Evolutionary conservation across 176 grass and related monocot species (phyloP), one percentile per base, ranked within the genome.

Genomic region (Carex kokanica): DNA sequence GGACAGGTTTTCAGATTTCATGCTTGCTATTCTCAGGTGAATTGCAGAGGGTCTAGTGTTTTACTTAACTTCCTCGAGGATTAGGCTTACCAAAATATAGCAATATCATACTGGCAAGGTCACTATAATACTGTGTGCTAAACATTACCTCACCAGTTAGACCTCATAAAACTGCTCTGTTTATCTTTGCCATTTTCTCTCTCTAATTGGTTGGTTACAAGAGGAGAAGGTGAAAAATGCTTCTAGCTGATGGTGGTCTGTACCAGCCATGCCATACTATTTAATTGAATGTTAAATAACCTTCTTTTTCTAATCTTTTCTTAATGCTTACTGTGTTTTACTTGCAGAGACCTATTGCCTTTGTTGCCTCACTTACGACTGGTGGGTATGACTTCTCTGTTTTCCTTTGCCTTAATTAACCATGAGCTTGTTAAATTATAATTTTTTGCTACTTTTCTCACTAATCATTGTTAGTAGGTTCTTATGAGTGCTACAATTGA

Each of bases 1-100:
- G 86, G 95, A 98, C 88, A 95, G 89, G 80, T 98, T 90, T 93
- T 98, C 95, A 56, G 95, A 98, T 93, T 98, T 98, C 84, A 93
- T 91, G 84, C 86, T 98, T 79, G 61, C 92, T 83, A 98, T 98
- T 90, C 74, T 98, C 85, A 98, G 95, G 95, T 98, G 93, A 81
- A 63, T 65, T 86, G 21, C 67, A 80, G 68, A 74, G 6, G 15
- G 45, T 59, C 34, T 78, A n/a, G 74, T 84, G 43, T 10, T 56
- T 66, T 85, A 51, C 47, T 71, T 60, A 59, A 72, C 34, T 74
- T 69, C n/a, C 57, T 51, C 17, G 12, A 77, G 72, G 47, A 31
- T 77, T 54, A 55, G 72, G 47, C 72, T 77, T 55, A 54, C 49
- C 49, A 18, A 53, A 55, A 55, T 29, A 31, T 77, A 77, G 16